Evolutionary conservation across 805 yeast genomes (phyloP).

Genomic region (Ogataea nitratoaversa): DNA sequence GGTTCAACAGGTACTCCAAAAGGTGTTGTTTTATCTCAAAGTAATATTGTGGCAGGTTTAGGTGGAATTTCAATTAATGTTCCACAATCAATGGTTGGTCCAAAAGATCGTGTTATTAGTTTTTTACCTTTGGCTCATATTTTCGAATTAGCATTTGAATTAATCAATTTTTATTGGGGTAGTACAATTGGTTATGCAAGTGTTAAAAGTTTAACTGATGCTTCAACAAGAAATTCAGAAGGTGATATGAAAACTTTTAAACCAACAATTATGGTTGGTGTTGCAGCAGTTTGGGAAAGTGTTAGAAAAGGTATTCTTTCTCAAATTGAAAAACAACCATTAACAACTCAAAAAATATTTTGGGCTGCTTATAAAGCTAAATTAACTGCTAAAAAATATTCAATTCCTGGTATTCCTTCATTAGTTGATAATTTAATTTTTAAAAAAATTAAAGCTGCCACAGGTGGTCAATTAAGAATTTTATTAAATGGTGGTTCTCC

Average conservation of each 20-base stretch:
- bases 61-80: slow-evolving; percentile 76
- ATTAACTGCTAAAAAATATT: slow-evolving; percentile 53
- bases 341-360: slow-evolving; percentile 69
- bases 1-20: slow-evolving; percentile 85
- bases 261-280: slow-evolving; percentile 97
- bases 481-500: slow-evolving; percentile 93
- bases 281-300: slow-evolving; percentile 97
- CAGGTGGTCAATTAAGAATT: slow-evolving; percentile 81
- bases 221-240: slow-evolving; percentile 75
- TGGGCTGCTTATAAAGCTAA: slow-evolving; percentile 87
- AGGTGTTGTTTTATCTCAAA: slow-evolving; percentile 70
- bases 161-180: slow-evolving; percentile 83
- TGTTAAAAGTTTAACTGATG: slow-evolving; percentile 85
- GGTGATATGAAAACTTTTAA: slow-evolving; percentile 84
- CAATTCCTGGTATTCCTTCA: slow-evolving; percentile 73
- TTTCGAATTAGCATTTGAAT: slow-evolving; percentile 86
- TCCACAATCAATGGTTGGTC: slow-evolving; percentile 43
- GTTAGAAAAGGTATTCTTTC: slow-evolving; percentile 87
- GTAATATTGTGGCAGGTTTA: slow-evolving; percentile 74
- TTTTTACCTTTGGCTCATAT: slow-evolving; percentile 96
- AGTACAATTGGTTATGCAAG: slow-evolving; percentile 83
- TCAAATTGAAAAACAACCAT: slow-evolving; percentile 65
- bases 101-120: slow-evolving; percentile 71
- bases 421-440: slow-evolving; percentile 71
- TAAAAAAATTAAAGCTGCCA: slow-evolving; percentile 85